Percentiles rank a stretch among this genome's conserved stretches.
phyloP scores from a whole-genome alignment of 2,329 filamentous ascomycete species.

The Cercospora berteroae region DNA sequence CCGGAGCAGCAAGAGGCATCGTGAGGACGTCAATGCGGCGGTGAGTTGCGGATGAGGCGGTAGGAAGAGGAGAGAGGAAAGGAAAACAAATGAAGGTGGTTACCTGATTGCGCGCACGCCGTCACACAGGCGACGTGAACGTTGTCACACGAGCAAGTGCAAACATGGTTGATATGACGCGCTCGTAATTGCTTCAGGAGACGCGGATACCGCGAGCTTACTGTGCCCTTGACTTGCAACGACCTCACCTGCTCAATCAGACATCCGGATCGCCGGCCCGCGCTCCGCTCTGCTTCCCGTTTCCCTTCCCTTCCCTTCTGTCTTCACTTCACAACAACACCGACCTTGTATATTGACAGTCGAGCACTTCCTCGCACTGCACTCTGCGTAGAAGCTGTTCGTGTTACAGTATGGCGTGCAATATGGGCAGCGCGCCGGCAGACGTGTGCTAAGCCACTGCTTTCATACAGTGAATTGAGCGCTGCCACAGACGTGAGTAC shows the following conservation, averaged over 20 bases:
- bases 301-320: neutral
- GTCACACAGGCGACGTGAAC: neutral
- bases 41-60: neutral
- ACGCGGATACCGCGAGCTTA: neutral
- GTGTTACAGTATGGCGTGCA: neutral
- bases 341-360: neutral
- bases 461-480: neutral
- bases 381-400: neutral
- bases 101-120: neutral
- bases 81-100: neutral
- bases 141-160: neutral
- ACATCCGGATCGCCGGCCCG: neutral
- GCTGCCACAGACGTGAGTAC: neutral
- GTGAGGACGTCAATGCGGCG: conserved; percentile 6
- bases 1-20: conserved; percentile 33
- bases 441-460: neutral
- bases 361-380: neutral
- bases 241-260: neutral
- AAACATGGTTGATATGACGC: neutral
- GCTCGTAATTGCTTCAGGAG: neutral
- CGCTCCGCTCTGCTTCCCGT: neutral
- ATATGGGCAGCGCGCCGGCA: neutral
- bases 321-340: neutral
- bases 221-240: neutral
- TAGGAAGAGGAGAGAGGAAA: neutral